phyloP scores from a whole-genome alignment of 345 rosid species.

The Euphorbia pulcherrima region DNA sequence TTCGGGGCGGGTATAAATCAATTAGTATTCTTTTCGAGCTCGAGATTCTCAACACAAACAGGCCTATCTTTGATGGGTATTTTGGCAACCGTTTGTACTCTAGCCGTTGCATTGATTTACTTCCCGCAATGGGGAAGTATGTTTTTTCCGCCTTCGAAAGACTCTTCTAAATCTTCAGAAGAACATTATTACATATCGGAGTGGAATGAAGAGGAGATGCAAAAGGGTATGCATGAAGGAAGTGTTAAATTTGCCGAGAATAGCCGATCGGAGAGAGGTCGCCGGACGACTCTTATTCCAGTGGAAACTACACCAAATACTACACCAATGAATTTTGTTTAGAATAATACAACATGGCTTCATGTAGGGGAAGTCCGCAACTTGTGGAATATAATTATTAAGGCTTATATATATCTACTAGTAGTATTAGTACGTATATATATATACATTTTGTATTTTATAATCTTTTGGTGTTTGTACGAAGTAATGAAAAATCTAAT shows the following conservation, averaged over 20 bases:
- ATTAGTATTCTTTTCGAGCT: slow-evolving; percentile 11
- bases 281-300: not conserved
- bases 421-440: no score
- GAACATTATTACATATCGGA: slow-evolving; percentile 17
- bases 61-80: slow-evolving; percentile 19
- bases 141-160: slow-evolving; percentile 14
- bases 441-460: no score
- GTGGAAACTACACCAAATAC: slow-evolving; percentile 1
- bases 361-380: no score
- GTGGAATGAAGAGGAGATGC: slow-evolving; percentile 22
- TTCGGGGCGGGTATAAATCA: slow-evolving; percentile 16
- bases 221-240: slow-evolving; percentile 15
- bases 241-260: slow-evolving; percentile 22
- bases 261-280: slow-evolving; percentile 15
- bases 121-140: slow-evolving; percentile 28
- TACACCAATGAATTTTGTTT: not conserved
- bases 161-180: slow-evolving; percentile 1
- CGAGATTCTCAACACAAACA: slow-evolving; percentile 13
- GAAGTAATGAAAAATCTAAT: no score
- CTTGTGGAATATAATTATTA: no score
- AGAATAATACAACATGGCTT: not conserved
- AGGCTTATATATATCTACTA: no score
- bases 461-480: no score
- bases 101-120: slow-evolving; percentile 12
- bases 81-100: slow-evolving; percentile 11